Evolutionary conservation across 768 basidiomycete genomes (phyloP), one percentile per base, ranked within the genome.

Genomic region (Xerocomellus chrysenteron): DNA sequence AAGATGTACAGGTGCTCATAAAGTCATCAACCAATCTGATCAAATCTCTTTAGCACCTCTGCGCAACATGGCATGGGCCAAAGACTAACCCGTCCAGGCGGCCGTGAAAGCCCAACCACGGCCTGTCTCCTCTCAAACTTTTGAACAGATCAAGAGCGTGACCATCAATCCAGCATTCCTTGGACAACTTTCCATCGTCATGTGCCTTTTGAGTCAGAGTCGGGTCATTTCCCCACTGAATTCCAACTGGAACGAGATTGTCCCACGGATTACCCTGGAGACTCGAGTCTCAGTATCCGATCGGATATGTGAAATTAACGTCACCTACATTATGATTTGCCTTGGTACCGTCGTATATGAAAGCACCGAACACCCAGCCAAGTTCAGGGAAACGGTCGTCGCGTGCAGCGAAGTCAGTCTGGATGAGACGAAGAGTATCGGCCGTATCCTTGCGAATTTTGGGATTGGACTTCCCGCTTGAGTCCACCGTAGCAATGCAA

Each of bases 201-300:
- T 51, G 26, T 19, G 12, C n/a, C 5, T 19, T 7, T 28, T 55
- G 48, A 19, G 26, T 35, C 33, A 52, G 26, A 19, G 2, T 36
- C 19, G 24, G 40, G 32, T 55, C 49, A 21, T 55, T 55, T 3
- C 54, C 54, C 54, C 49, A 55, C 33, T 55, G 40, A 42, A 50
- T 4, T 36, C 54, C 54, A 43, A 52, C 10, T 14, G 41, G 54
- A 17, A 50, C 16, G 35, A 55, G 41, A 26, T 37, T 28, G 11
- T 44, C 4, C 49, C 41, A 37, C 49, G 21, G 17, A 5, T 19
- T 19, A 4, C 6, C 26, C 49, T 43, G n/a, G 21, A 30, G 17
- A n/a, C 3, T 40, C 16, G 12, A 24, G 16, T 17, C 32, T 41
- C 12, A 50, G 39, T 21, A 40, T 26, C 10, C 16, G n/a, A 41